Evolutionary conservation across 2,329 filamentous ascomycete genomes (phyloP).

Genomic region (Aschersonia sp.): DNA sequence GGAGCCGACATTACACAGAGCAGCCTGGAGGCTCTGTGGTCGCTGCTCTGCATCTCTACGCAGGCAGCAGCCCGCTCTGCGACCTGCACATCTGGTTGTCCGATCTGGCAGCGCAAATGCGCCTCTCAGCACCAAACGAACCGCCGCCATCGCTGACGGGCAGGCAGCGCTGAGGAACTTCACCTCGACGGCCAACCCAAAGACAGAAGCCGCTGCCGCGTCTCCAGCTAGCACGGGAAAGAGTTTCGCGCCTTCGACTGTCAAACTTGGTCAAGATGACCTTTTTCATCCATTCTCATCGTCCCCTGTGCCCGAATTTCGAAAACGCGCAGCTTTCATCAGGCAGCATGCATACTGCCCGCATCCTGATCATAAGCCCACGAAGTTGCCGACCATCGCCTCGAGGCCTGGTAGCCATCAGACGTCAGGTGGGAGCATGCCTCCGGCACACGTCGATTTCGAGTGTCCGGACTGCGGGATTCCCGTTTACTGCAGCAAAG

Average conservation of each 20-base stretch:
- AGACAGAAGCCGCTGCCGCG: slow-evolving; percentile 13
- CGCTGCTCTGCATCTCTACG: slow-evolving; percentile 22
- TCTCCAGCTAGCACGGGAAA: neutral
- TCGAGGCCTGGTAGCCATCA: slow-evolving; percentile 50
- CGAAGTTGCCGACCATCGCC: slow-evolving; percentile 50
- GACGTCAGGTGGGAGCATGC: slow-evolving; percentile 35
- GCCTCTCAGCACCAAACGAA: slow-evolving; percentile 6
- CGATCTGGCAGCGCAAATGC: slow-evolving; percentile 12
- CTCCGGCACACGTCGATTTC: slow-evolving; percentile 75
- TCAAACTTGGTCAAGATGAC: slow-evolving; percentile 53
- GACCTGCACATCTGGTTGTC: slow-evolving; percentile 11
- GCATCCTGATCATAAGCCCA: slow-evolving; percentile 73
- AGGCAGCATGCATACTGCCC: slow-evolving; percentile 88
- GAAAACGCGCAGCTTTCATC: slow-evolving; percentile 79
- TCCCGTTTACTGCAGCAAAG: slow-evolving; percentile 84
- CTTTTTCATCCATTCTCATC: slow-evolving; percentile 87
- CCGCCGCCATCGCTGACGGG: slow-evolving; percentile 7
- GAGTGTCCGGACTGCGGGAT: slow-evolving; percentile 95
- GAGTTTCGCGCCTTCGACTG: slow-evolving; percentile 10
- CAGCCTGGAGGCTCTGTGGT: slow-evolving; percentile 23
- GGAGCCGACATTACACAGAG: slow-evolving; percentile 26
- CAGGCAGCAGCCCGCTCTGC: slow-evolving; percentile 12
- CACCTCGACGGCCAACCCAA: slow-evolving; percentile 12
- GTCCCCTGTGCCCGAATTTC: slow-evolving; percentile 80
- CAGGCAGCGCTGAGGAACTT: slow-evolving; percentile 12